phyloP scores from a whole-genome alignment of 116 monocot species.

The Papilionanthe hybrid region DNA sequence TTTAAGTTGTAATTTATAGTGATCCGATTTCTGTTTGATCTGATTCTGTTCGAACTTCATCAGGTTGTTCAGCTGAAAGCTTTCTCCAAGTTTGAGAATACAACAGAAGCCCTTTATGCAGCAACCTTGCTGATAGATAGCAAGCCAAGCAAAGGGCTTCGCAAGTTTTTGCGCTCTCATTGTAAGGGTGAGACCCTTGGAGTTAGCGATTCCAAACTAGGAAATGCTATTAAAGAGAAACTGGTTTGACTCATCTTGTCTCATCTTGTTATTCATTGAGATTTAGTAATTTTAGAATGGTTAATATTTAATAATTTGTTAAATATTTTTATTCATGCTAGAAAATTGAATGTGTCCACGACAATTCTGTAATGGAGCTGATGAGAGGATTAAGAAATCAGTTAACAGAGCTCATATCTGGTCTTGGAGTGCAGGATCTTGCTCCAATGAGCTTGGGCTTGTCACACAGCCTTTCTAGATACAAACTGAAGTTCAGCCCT shows the following conservation, averaged over 20 bases:
- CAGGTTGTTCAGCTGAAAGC: slow-evolving; percentile 89
- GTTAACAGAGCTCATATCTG: slow-evolving; percentile 80
- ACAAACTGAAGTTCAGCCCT: slow-evolving; percentile 96
- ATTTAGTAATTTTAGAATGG: neutral
- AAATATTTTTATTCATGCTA: slow-evolving; percentile 14
- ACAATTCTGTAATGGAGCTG: slow-evolving; percentile 85
- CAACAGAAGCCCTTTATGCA: slow-evolving; percentile 65
- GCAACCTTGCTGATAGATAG: slow-evolving; percentile 77
- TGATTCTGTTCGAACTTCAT: slow-evolving; percentile 4
- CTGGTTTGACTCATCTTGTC: slow-evolving; percentile 33
- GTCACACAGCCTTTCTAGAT: slow-evolving; percentile 90
- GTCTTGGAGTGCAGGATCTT: slow-evolving; percentile 77
- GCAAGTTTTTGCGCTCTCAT: slow-evolving; percentile 76
- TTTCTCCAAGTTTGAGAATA: slow-evolving; percentile 95
- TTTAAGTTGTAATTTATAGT: neutral
- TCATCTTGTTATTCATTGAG: neutral
- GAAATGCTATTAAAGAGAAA: slow-evolving; percentile 93
- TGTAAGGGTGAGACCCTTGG: slow-evolving; percentile 80
- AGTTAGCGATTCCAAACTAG: slow-evolving; percentile 90
- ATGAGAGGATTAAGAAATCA: slow-evolving; percentile 93
- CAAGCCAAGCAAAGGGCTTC: slow-evolving; percentile 79
- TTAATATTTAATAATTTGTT: neutral
- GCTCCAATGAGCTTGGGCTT: slow-evolving; percentile 95
- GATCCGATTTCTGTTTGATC: neutral
- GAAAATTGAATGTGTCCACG: slow-evolving; percentile 92